These are phyloP conservation scores for Cotoneaster glaucophyllus DNA, from an alignment of 306 rosid species.

Conservation along the genomic window DNA sequence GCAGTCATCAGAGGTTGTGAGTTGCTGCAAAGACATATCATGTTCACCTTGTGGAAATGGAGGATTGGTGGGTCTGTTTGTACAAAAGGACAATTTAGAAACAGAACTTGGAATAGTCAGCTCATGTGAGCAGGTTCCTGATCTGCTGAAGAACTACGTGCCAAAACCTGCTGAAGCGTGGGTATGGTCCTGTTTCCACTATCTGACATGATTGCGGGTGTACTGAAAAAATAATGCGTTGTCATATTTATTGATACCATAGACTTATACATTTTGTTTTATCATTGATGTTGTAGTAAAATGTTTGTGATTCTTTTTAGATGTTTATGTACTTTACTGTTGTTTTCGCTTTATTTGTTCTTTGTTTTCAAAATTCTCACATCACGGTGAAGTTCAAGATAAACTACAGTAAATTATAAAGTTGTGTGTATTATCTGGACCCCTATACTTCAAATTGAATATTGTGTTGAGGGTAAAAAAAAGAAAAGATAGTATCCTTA, in stretches of 20 bases:
- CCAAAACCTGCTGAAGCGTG: constrained; percentile 21
- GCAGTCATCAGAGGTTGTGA: constrained; percentile 49
- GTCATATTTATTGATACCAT: not conserved
- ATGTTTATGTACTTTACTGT: not conserved
- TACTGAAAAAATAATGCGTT: not conserved
- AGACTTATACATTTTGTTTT: not conserved
- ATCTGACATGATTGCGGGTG: not conserved
- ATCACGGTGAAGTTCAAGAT: not conserved
- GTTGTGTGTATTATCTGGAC: not conserved
- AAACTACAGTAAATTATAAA: not conserved
- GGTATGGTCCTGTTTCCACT: constrained; percentile 17
- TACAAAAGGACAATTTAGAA: constrained; percentile 26
- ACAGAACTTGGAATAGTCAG: constrained; percentile 17
- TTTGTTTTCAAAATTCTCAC: not conserved
- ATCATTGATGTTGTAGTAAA: not conserved
- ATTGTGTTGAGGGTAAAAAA: not conserved
- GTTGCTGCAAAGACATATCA: constrained; percentile 40
- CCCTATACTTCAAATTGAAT: not conserved
- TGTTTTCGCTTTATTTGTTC: not conserved
- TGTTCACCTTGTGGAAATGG: constrained; percentile 34
- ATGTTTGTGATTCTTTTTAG: not conserved
- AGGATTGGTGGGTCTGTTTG: constrained; percentile 28
- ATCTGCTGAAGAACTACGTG: constrained; percentile 15
- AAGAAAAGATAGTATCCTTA: not conserved
- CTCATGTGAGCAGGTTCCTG: constrained; percentile 24